phyloP scores from a whole-genome alignment of 1,284 basidiomycete genomes.

The Tetrapyrgos nigripes region DNA sequence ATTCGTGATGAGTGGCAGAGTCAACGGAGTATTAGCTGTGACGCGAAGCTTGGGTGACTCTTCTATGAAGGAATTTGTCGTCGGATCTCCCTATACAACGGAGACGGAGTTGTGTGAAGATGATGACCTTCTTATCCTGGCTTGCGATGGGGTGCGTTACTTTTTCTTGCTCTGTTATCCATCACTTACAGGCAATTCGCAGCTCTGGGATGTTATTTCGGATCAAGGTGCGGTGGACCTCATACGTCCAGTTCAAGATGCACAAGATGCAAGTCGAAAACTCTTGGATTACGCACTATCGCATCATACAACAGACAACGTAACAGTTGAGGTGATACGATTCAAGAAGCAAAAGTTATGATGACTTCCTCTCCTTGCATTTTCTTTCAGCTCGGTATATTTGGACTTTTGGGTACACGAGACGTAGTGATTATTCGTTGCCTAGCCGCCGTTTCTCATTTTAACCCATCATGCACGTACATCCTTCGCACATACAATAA shows the following conservation, averaged over 20 bases:
- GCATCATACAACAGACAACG: constrained; percentile 92
- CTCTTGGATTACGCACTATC: constrained; percentile 88
- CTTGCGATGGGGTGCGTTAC: constrained; percentile 92
- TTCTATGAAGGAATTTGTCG: constrained; percentile 99
- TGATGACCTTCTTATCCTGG: constrained; percentile 95
- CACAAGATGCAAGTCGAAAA: constrained; percentile 82
- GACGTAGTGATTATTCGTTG: neutral
- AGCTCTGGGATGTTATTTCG: constrained; percentile 97
- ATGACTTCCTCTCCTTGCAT: neutral
- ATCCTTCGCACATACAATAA: too few relatives aligned
- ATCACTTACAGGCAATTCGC: constrained; percentile 16
- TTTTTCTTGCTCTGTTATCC: constrained; percentile 14
- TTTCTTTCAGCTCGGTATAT: neutral
- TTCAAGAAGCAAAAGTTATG: constrained; percentile 58
- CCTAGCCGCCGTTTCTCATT: too few relatives aligned
- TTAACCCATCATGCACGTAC: too few relatives aligned
- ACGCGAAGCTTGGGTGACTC: constrained; percentile 96
- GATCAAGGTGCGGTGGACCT: constrained; percentile 95
- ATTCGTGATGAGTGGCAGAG: constrained; percentile 98
- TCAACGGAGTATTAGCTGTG: constrained; percentile 96
- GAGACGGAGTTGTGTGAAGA: constrained; percentile 91
- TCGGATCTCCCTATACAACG: constrained; percentile 97
- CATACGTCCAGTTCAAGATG: constrained; percentile 75
- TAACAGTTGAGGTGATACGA: constrained; percentile 80
- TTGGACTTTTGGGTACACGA: neutral